phyloP scores from a whole-genome alignment of 805 yeast species.

The Ogataea pini region DNA sequence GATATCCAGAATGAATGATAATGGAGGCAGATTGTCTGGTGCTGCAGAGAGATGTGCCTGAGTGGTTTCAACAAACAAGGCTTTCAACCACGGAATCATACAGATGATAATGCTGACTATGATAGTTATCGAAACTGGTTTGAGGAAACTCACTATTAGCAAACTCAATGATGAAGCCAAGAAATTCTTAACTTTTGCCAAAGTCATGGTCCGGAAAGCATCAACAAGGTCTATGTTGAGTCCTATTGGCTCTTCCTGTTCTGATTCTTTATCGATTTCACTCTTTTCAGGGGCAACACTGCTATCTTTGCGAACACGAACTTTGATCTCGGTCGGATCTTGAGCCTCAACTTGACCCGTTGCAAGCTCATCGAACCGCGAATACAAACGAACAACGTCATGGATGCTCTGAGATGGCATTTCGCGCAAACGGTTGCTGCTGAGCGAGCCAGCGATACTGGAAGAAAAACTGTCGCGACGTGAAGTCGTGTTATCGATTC shows the following conservation, averaged over 20 bases:
- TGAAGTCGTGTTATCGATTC: neutral
- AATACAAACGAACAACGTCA: conserved; percentile 53
- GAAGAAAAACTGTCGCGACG: conserved; percentile 15
- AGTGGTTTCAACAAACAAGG: conserved; percentile 57
- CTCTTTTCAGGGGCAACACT: too few species aligned
- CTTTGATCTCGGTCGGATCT: conserved; percentile 20
- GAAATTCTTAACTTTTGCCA: conserved; percentile 1
- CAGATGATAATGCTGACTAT: conserved; percentile 64
- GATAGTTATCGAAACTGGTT: conserved; percentile 77
- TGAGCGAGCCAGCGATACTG: conserved; percentile 9
- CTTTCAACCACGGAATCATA: conserved; percentile 86
- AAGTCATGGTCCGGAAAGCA: conserved; percentile 6
- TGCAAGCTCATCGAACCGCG: conserved; percentile 43
- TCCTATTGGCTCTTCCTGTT: neutral
- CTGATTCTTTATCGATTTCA: neutral
- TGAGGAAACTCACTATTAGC: conserved; percentile 46
- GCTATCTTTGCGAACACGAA: neutral
- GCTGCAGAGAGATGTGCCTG: conserved; percentile 62
- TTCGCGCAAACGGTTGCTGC: conserved; percentile 29
- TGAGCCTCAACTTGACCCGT: conserved; percentile 19
- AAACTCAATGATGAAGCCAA: conserved; percentile 9
- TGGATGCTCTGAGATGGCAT: conserved; percentile 43
- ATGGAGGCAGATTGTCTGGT: conserved; percentile 82
- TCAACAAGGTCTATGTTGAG: conserved; percentile 3
- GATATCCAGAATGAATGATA: conserved; percentile 83